Evolutionary conservation across 371 early-diverging fungal species (phyloP).

Genomic region (Neoconidiobolus thromboides): DNA sequence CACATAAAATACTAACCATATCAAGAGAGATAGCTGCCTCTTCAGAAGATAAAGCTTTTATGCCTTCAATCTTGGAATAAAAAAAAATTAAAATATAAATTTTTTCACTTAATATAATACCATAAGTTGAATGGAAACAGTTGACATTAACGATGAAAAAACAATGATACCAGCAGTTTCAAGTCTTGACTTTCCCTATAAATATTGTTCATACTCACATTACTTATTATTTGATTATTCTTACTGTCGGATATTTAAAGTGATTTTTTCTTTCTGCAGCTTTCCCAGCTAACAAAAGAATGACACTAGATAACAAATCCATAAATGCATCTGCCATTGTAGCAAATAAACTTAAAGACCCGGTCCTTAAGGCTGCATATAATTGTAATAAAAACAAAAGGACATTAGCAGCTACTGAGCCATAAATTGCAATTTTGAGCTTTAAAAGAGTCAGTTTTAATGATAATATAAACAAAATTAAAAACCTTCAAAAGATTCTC

Average conservation of each 20-base stretch:
- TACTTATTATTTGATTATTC: background rate
- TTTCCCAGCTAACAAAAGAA: constrained; percentile 39
- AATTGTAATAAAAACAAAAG: constrained; percentile 60
- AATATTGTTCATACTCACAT: background rate
- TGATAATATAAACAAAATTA: constrained; percentile 2
- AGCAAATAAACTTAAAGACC: constrained; percentile 72
- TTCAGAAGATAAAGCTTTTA: constrained; percentile 11
- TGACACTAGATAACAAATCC: constrained; percentile 59
- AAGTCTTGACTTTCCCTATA: constrained; percentile 61
- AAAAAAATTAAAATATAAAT: constrained; percentile 1
- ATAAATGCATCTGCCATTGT: constrained; percentile 87
- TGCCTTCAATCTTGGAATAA: constrained; percentile 12
- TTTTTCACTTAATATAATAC: constrained; percentile 17
- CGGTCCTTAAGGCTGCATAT: constrained; percentile 62
- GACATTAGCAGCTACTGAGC: constrained; percentile 62
- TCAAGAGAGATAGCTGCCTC: constrained; percentile 28
- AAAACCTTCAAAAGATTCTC: constrained; percentile 26
- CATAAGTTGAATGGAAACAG: constrained; percentile 69
- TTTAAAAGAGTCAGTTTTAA: constrained; percentile 8
- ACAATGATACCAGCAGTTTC: constrained; percentile 91
- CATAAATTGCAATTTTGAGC: constrained; percentile 70
- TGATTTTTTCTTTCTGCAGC: constrained; percentile 38
- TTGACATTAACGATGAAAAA: constrained; percentile 76
- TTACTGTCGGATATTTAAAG: constrained; percentile 56
- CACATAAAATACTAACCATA: constrained; percentile 30